A percentile compares a stretch with the other conserved stretches of the same genome.
phyloP scores from a whole-genome alignment of 805 yeast species.

The Tetrapisispora namnaoensis region DNA sequence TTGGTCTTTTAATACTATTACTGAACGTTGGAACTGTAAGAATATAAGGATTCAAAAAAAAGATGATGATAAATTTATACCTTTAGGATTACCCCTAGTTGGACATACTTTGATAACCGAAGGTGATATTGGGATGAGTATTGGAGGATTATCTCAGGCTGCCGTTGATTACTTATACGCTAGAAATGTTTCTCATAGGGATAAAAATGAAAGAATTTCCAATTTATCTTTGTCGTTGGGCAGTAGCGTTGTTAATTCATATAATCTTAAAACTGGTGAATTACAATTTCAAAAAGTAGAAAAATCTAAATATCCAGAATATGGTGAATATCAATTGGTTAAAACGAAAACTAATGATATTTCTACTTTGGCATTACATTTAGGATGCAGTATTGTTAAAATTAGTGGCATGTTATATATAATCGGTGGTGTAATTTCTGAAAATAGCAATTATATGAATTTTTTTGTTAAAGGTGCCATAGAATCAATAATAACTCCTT shows the following conservation, averaged over 20 bases:
- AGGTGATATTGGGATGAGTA: constrained; percentile 15
- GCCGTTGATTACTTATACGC: constrained; percentile 18
- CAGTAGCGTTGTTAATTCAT: constrained; percentile 8
- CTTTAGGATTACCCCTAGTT: constrained; percentile 15
- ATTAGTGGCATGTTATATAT: constrained; percentile 16
- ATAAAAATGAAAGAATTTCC: not conserved
- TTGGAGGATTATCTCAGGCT: constrained; percentile 25
- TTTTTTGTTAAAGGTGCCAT: constrained; percentile 24
- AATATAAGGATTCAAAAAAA: constrained; percentile 7
- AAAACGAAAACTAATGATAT: not conserved
- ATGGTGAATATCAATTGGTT: not conserved
- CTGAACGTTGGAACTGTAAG: constrained; percentile 33
- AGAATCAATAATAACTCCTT: constrained; percentile 19
- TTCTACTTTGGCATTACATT: not conserved
- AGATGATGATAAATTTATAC: constrained; percentile 3
- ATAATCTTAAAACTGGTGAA: constrained; percentile 13
- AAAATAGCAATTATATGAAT: constrained; percentile 7
- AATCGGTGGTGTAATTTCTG: constrained; percentile 21
- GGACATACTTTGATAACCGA: constrained; percentile 22
- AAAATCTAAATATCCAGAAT: not conserved
- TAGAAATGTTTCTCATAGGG: not conserved
- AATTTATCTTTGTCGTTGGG: constrained; percentile 6
- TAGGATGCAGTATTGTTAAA: constrained; percentile 8
- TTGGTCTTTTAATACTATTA: constrained; percentile 41
- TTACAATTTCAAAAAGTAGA: constrained; percentile 7